These are phyloP conservation scores for Furcasterigmium sp. DNA, from an alignment of 2,329 filamentous ascomycete species.

Conservation along the genomic window DNA sequence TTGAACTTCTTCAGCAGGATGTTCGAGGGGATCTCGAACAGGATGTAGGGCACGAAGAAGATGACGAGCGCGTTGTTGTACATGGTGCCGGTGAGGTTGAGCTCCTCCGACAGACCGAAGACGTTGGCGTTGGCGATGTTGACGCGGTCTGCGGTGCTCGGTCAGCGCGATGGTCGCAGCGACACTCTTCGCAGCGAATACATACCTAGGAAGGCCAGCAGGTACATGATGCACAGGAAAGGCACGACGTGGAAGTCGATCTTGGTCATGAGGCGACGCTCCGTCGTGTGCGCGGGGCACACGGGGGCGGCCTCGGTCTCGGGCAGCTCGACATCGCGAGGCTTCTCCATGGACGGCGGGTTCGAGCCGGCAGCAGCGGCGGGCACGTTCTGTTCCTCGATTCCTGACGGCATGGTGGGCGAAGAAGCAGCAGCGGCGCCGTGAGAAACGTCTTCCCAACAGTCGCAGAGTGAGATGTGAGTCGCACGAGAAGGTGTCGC, in stretches of 20 bases:
- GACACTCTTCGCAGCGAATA: background rate
- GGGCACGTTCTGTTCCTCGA: background rate
- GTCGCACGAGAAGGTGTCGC: background rate
- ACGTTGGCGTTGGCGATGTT: conserved; percentile 76
- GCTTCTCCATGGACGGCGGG: background rate
- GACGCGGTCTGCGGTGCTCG: conserved; percentile 51
- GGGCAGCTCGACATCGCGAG: background rate
- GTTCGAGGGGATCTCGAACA: conserved; percentile 49
- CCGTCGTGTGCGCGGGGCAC: conserved; percentile 52
- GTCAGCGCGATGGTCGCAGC: no score
- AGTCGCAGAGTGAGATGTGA: background rate
- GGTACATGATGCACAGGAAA: conserved; percentile 66
- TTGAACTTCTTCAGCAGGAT: conserved; percentile 28
- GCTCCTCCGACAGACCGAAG: conserved; percentile 59
- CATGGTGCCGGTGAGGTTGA: conserved; percentile 51
- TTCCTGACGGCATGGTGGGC: background rate
- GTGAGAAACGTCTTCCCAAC: background rate
- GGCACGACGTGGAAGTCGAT: conserved; percentile 70
- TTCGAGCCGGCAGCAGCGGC: background rate
- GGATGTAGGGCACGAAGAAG: conserved; percentile 76
- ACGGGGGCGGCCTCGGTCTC: conserved; percentile 8
- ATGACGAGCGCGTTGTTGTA: conserved; percentile 76
- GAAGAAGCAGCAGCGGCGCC: background rate
- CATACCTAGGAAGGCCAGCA: conserved; percentile 60
- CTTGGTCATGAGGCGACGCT: conserved; percentile 60